Percentiles rank a stretch among this genome's conserved stretches.
These are phyloP conservation scores for Chrysanthemum makinoi DNA, from an alignment of 129 eudicot genomes.

Conservation along the genomic window DNA sequence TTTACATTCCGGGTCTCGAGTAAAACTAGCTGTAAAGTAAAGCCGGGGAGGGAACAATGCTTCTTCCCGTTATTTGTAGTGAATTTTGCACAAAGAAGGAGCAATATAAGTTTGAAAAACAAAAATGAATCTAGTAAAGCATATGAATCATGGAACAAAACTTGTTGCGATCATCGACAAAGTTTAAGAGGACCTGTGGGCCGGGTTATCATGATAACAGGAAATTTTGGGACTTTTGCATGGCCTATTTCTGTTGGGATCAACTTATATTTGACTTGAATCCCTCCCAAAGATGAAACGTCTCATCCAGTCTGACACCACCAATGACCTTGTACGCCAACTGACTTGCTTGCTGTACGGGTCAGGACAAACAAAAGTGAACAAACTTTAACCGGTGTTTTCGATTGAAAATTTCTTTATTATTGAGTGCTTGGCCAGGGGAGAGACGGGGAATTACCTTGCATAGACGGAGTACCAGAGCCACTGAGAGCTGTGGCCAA, in stretches of 20 bases:
- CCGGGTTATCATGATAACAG: neutral
- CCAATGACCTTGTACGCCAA: constrained; percentile 96
- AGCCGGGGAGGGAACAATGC: neutral
- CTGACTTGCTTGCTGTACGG: constrained; percentile 83
- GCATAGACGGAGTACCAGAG: constrained; percentile 95
- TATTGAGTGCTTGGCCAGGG: neutral
- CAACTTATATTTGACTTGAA: constrained; percentile 13
- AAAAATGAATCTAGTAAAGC: constrained; percentile 3
- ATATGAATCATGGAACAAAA: neutral
- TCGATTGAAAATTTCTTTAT: neutral
- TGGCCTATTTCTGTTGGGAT: neutral
- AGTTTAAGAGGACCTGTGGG: constrained; percentile 2
- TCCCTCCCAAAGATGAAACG: constrained; percentile 55
- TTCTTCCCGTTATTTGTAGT: constrained; percentile 14
- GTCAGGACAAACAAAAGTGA: neutral
- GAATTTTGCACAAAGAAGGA: neutral
- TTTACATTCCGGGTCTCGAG: neutral
- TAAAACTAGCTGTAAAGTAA: constrained; percentile 18
- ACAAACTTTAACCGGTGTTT: neutral
- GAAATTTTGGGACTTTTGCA: neutral
- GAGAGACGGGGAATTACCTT: constrained; percentile 41
- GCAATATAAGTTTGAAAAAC: neutral
- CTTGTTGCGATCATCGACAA: neutral
- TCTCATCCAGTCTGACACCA: constrained; percentile 75
- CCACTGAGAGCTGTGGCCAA: constrained; percentile 92